phyloP scores from a whole-genome alignment of 441 rosid species.

The Populus trichocarpa region DNA sequence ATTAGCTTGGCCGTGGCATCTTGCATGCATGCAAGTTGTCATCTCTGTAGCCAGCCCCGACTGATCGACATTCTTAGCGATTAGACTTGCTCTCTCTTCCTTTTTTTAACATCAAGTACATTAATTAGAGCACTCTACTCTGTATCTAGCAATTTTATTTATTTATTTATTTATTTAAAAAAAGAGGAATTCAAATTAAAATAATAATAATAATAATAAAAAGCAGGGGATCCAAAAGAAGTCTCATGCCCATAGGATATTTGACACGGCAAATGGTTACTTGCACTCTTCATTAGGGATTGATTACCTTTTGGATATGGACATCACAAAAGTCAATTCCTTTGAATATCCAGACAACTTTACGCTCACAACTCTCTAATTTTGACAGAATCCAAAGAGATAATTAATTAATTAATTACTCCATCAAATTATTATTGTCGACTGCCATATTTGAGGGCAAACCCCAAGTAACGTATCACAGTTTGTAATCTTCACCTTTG shows the following conservation, averaged over 20 bases:
- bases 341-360: background rate
- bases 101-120: no score
- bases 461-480: background rate
- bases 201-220: no score
- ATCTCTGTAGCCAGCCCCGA: background rate
- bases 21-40: background rate
- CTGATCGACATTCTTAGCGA: no score
- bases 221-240: background rate
- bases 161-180: no score
- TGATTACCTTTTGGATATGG: background rate
- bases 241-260: background rate
- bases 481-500: background rate
- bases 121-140: no score
- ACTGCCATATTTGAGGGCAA: background rate
- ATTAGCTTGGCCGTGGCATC: background rate
- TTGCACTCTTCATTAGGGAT: background rate
- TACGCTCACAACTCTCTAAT: background rate
- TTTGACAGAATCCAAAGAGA: background rate
- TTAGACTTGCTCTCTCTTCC: no score
- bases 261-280: background rate
- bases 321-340: background rate
- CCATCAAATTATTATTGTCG: no score
- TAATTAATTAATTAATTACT: no score
- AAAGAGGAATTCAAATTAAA: background rate
- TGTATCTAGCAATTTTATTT: no score